These are phyloP conservation scores for Epichloe bromicola DNA, from an alignment of 2,329 filamentous ascomycete genomes.

Conservation along the genomic window DNA sequence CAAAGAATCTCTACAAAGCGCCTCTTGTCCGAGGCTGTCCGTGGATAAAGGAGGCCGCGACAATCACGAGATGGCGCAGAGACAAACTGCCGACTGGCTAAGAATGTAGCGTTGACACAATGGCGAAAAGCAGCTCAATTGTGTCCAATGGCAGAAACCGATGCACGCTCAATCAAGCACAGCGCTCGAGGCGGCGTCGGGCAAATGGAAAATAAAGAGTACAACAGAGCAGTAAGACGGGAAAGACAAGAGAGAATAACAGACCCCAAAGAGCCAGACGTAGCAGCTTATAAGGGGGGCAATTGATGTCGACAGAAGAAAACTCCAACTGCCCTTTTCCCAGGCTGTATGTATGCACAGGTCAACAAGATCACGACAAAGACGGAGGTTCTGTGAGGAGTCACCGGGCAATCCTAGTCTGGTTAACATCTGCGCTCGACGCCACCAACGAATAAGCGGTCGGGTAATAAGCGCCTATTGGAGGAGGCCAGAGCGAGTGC, in stretches of 20 bases:
- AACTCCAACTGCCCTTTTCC: background rate
- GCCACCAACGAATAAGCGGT: background rate
- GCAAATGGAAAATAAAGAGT: too few relatives aligned
- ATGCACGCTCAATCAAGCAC: background rate
- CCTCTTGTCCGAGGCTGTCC: background rate
- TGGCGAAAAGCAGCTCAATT: background rate
- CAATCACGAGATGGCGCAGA: background rate
- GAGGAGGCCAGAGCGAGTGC: too few relatives aligned
- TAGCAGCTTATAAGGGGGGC: background rate
- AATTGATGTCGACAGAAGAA: background rate
- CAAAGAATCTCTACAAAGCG: conserved; percentile 1
- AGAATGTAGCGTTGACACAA: background rate
- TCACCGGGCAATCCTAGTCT: conserved; percentile 3
- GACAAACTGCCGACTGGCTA: background rate
- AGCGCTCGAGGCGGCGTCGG: background rate
- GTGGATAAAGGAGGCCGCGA: background rate
- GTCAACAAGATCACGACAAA: background rate
- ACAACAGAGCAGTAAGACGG: background rate
- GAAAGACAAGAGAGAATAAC: background rate
- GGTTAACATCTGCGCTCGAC: conserved; percentile 1
- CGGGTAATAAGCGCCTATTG: too few relatives aligned
- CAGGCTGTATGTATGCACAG: background rate
- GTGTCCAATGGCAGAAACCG: background rate
- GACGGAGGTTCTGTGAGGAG: conserved; percentile 2
- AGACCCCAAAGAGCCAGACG: background rate